Evolutionary conservation across 345 rosid species (phyloP).

Genomic region (Pseudoturritis turrita): DNA sequence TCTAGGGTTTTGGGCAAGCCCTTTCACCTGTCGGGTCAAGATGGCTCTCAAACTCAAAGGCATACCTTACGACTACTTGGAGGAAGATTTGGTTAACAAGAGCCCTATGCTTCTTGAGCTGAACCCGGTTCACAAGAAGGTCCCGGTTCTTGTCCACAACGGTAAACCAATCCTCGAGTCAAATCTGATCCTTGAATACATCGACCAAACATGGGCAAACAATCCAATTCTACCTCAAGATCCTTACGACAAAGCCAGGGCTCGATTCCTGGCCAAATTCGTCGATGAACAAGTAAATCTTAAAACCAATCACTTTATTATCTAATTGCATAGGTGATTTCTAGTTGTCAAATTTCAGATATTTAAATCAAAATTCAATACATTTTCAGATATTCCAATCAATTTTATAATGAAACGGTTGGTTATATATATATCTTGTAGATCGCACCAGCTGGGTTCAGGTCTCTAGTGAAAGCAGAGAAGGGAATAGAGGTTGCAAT

Average conservation of each 20-base stretch:
- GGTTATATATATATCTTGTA: neutral
- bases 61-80: conserved; percentile 28
- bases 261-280: conserved; percentile 38
- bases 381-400: no score
- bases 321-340: neutral
- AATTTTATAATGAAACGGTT: neutral
- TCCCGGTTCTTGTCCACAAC: conserved; percentile 35
- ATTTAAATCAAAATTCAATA: no score
- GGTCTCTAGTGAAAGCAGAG: neutral
- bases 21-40: conserved; percentile 26
- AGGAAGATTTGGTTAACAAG: conserved; percentile 32
- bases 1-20: conserved; percentile 30
- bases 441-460: neutral
- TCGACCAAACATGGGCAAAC: conserved; percentile 37
- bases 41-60: conserved; percentile 37
- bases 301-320: neutral
- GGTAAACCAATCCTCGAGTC: conserved; percentile 33
- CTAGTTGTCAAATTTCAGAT: neutral
- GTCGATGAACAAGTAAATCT: conserved; percentile 5
- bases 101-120: conserved; percentile 25
- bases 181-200: conserved; percentile 32
- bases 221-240: conserved; percentile 33
- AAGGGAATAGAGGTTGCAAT: neutral
- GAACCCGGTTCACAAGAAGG: conserved; percentile 33
- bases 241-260: conserved; percentile 33